Conservation (phyloP, 495 filamentous ascomycete species). For the Daldinia decipiens region DNA sequence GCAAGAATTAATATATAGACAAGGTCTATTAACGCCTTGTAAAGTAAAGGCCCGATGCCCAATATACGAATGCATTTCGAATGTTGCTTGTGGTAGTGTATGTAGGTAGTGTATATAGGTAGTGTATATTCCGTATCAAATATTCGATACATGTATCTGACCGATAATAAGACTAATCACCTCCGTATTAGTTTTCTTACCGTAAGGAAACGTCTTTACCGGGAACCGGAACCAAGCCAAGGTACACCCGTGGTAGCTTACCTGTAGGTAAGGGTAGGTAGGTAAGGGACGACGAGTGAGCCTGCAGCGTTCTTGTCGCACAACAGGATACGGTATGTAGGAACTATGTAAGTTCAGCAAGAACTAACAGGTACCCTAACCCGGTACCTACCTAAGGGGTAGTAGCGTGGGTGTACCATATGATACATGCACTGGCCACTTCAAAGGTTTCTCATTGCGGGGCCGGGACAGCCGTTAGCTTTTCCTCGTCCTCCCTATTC, state of each 20-base stretch:
- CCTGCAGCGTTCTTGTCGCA: conserved; percentile 35
- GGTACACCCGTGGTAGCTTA: conserved; percentile 11
- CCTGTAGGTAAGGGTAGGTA: conserved; percentile 14
- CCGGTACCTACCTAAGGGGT: no score
- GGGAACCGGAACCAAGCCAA: conserved; percentile 22
- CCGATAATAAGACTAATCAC: background rate
- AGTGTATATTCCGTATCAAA: background rate
- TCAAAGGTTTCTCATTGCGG: conserved; percentile 18
- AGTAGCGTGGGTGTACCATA: conserved; percentile 2
- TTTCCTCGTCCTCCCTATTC: conserved; percentile 19
- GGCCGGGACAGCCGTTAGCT: conserved; percentile 35
- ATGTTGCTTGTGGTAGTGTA: background rate
- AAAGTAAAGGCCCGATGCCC: conserved; percentile 3
- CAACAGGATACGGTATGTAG: conserved; percentile 23
- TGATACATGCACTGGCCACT: conserved; percentile 1
- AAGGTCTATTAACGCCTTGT: background rate
- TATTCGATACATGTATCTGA: conserved; percentile 4
- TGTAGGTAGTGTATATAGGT: background rate
- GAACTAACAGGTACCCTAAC: background rate
- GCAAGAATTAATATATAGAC: background rate
- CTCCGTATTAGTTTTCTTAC: background rate
- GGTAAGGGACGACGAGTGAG: conserved; percentile 28
- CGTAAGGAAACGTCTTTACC: conserved; percentile 18
- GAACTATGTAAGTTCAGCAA: conserved; percentile 1
- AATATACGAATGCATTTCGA: background rate